These are phyloP conservation scores for Malus sieversii DNA, from an alignment of 306 rosid species.

Conservation along the genomic window DNA sequence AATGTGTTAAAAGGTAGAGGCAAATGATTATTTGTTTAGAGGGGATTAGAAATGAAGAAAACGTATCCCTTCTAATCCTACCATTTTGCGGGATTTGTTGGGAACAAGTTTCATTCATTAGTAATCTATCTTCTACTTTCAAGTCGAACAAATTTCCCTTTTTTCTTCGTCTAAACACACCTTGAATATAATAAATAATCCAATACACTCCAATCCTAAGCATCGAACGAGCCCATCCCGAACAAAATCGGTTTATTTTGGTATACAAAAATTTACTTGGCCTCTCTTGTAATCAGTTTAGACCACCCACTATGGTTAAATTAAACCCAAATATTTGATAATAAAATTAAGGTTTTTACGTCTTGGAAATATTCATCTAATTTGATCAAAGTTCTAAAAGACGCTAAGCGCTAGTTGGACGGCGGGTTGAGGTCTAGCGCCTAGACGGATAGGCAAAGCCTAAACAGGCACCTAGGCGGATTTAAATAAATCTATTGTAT, in stretches of 20 bases:
- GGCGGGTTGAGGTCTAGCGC: fast-evolving
- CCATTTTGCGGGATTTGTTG: no score
- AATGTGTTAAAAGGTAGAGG: neutral
- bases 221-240: no score
- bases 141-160: no score
- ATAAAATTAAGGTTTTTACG: neutral
- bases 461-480: no score
- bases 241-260: neutral
- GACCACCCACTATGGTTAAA: neutral
- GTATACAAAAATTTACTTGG: neutral
- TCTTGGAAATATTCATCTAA: neutral
- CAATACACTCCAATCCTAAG: no score
- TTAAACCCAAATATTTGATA: neutral
- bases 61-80: neutral
- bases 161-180: no score
- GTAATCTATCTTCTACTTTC: neutral
- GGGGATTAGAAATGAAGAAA: neutral
- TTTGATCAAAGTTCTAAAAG: neutral
- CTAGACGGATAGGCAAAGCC: no score
- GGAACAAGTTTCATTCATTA: no score
- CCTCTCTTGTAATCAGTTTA: neutral
- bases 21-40: neutral
- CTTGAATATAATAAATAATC: no score
- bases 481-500: no score
- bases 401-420: no score